phyloP scores from a whole-genome alignment of 2,329 filamentous ascomycete genomes.

The Thielaviopsis euricoi region DNA sequence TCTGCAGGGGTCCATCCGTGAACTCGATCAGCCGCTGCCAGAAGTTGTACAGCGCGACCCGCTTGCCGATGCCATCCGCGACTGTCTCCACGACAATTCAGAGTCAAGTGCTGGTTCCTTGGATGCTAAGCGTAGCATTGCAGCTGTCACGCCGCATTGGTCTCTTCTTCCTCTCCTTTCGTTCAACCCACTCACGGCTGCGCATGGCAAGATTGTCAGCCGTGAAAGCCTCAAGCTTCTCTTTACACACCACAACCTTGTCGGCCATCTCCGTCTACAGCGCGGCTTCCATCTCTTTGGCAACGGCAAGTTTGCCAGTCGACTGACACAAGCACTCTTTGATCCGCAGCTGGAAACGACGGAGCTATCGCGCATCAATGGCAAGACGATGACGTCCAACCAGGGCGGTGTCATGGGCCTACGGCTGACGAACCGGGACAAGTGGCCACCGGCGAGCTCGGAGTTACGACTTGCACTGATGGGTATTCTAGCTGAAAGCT shows the following conservation, averaged over 20 bases:
- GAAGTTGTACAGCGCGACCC: conserved; percentile 12
- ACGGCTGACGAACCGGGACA: conserved; percentile 61
- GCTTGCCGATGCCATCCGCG: conserved; percentile 14
- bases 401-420: conserved; percentile 64
- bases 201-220: conserved; percentile 64
- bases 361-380: conserved; percentile 34
- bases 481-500: conserved; percentile 67
- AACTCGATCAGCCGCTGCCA: conserved; percentile 21
- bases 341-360: conserved; percentile 66
- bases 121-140: not conserved
- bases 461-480: conserved; percentile 81
- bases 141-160: conserved; percentile 34
- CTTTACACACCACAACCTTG: conserved; percentile 56
- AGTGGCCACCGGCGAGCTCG: conserved; percentile 86
- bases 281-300: conserved; percentile 69
- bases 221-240: conserved; percentile 58
- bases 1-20: conserved; percentile 33
- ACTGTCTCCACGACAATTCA: conserved; percentile 15
- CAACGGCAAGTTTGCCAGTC: conserved; percentile 67
- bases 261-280: conserved; percentile 57
- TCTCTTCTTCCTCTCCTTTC: conserved; percentile 52
- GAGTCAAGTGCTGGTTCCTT: not conserved
- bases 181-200: conserved; percentile 54
- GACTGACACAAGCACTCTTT: conserved; percentile 70
- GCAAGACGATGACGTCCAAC: conserved; percentile 34